A percentile compares a stretch with the other conserved stretches of the same genome.
These are phyloP conservation scores for Cladophialophora immunda DNA, from an alignment of 2,329 filamentous ascomycete species.

Conservation along the genomic window DNA sequence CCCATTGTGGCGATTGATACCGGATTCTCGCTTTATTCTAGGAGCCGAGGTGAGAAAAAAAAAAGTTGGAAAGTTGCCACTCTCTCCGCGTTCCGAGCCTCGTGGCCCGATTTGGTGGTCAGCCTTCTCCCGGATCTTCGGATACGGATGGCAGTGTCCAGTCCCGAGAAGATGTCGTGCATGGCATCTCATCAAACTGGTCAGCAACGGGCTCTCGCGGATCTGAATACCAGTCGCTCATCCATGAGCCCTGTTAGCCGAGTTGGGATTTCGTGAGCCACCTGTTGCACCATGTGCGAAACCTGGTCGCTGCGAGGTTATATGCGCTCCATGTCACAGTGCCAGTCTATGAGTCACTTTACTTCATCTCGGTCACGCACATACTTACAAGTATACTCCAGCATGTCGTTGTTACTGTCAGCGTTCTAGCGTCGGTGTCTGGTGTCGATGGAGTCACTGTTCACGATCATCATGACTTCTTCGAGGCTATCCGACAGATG, in stretches of 20 bases:
- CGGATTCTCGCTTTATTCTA: not conserved
- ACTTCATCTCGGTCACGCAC: not conserved
- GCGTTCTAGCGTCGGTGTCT: constrained; percentile 25
- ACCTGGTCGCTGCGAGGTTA: not conserved
- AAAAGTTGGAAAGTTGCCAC: not conserved
- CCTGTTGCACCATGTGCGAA: not conserved
- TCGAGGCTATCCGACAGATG: not conserved
- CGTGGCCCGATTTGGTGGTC: constrained; percentile 19
- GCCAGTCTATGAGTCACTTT: not conserved
- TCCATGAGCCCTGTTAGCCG: not conserved
- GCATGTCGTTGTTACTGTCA: not conserved
- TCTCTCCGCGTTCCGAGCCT: not conserved
- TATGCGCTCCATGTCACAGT: not conserved
- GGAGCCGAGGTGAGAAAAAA: not conserved
- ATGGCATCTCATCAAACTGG: not conserved
- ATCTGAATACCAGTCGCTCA: not conserved
- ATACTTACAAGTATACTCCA: not conserved
- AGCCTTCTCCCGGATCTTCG: constrained; percentile 8
- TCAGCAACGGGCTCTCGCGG: not conserved
- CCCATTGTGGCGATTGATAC: constrained; percentile 17
- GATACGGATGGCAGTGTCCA: constrained; percentile 1
- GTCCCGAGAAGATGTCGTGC: constrained; percentile 6
- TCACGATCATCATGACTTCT: constrained; percentile 5
- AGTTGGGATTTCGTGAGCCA: not conserved
- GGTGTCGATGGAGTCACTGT: not conserved